phyloP scores from a whole-genome alignment of 116 monocot genomes.

The Zostera marina region DNA sequence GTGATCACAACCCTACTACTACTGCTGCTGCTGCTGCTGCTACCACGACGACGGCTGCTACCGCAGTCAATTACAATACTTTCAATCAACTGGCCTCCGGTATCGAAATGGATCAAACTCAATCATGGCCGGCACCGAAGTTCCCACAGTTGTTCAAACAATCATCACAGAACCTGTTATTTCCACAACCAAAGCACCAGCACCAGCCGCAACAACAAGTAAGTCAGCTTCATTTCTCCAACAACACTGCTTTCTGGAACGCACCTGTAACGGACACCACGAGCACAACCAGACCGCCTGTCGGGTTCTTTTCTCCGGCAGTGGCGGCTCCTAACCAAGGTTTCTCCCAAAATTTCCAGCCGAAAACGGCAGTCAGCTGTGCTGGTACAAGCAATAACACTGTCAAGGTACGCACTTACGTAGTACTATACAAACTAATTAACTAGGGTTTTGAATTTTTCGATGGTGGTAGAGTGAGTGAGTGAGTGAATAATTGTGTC shows the following conservation, averaged over 20 bases:
- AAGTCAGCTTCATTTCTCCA: conserved; percentile 16
- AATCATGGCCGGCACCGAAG: conserved; percentile 17
- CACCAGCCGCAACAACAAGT: conserved; percentile 10
- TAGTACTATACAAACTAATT: too few relatives aligned
- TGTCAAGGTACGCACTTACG: too few relatives aligned
- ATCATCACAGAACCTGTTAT: background rate
- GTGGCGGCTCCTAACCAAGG: conserved; percentile 20
- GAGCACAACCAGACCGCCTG: conserved; percentile 6
- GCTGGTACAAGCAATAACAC: too few relatives aligned
- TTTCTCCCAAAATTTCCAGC: background rate
- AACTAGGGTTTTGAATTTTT: too few relatives aligned
- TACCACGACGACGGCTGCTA: too few relatives aligned
- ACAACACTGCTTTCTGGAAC: conserved; percentile 18
- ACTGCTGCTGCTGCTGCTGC: too few relatives aligned
- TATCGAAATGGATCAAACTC: conserved; percentile 3
- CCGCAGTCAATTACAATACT: too few relatives aligned
- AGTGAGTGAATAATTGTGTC: too few relatives aligned
- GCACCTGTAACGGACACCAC: conserved; percentile 3
- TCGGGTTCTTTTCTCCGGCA: conserved; percentile 11
- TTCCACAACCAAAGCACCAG: background rate
- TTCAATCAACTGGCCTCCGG: conserved; percentile 8
- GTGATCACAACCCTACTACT: background rate
- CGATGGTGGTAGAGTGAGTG: too few relatives aligned
- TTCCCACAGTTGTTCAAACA: conserved; percentile 7
- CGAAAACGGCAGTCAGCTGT: too few relatives aligned